phyloP scores from a whole-genome alignment of 139 green algal genomes.

The Prasinococcaceae sp. region DNA sequence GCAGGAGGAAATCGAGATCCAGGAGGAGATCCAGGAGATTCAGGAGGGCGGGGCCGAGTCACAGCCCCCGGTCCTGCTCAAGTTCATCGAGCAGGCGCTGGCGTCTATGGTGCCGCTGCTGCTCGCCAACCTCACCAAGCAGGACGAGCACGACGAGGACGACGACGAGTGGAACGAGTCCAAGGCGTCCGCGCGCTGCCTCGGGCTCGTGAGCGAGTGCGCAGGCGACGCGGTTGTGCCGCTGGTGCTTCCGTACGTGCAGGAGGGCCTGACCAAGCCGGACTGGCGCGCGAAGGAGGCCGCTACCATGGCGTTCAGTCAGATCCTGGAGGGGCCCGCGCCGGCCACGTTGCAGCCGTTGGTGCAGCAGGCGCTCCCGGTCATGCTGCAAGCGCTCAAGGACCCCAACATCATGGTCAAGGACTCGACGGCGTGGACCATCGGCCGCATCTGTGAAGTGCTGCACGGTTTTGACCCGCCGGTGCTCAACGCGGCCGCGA shows the following conservation, averaged over 20 bases:
- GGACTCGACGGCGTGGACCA: conserved; percentile 90
- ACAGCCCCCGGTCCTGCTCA: conserved; percentile 32
- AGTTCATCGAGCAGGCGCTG: conserved; percentile 71
- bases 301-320: conserved; percentile 89
- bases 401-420: conserved; percentile 64
- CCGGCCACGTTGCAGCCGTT: conserved; percentile 41
- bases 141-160: conserved; percentile 80
- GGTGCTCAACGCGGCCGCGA: conserved; percentile 22
- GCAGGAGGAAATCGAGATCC: conserved; percentile 56
- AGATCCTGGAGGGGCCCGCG: conserved; percentile 81
- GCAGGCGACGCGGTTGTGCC: conserved; percentile 61
- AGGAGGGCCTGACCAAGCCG: conserved; percentile 63
- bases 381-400: conserved; percentile 39
- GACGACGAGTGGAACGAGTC: conserved; percentile 80
- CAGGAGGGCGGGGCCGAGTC: too few relatives aligned
- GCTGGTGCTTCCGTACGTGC: conserved; percentile 69
- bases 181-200: conserved; percentile 76
- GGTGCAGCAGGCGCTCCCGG: conserved; percentile 46
- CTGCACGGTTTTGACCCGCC: conserved; percentile 44
- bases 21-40: conserved; percentile 46
- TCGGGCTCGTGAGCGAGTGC: conserved; percentile 60
- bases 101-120: conserved; percentile 75
- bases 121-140: conserved; percentile 88
- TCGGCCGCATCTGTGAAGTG: conserved; percentile 88
- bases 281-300: conserved; percentile 87